phyloP scores from a whole-genome alignment of 1,284 basidiomycete species.

The Hymenochaete sp. region DNA sequence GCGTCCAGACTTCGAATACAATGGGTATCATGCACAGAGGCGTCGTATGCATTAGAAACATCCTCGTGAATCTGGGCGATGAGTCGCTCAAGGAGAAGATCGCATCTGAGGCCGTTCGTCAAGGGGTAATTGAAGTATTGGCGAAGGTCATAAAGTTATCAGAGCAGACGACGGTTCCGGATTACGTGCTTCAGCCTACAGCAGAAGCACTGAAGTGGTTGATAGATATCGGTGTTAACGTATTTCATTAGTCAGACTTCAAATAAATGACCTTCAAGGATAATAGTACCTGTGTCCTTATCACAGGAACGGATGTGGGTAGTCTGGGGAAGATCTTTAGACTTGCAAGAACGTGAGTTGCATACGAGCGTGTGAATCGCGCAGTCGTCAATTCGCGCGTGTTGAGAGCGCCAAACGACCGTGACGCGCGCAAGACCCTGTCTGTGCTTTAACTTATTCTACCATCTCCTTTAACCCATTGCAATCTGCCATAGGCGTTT shows the following conservation, averaged over 20 bases:
- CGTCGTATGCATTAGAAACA: conserved; percentile 59
- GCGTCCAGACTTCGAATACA: conserved; percentile 32
- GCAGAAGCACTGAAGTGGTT: conserved; percentile 34
- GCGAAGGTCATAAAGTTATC: conserved; percentile 35
- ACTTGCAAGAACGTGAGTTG: no score
- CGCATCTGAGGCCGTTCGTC: conserved; percentile 39
- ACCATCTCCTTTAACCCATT: no score
- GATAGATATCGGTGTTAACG: conserved; percentile 25
- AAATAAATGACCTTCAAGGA: conserved; percentile 15
- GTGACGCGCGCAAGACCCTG: no score
- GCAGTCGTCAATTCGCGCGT: no score
- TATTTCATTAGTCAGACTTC: no score
- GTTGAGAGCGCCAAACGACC: no score
- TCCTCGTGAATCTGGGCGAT: conserved; percentile 43
- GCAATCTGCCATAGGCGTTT: no score
- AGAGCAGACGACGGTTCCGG: conserved; percentile 20
- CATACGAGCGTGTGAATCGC: no score
- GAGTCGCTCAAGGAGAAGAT: conserved; percentile 32
- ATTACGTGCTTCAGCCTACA: conserved; percentile 33
- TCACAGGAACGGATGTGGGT: no score
- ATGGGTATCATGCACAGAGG: conserved; percentile 69
- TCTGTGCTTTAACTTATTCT: no score
- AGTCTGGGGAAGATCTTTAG: no score
- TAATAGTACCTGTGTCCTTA: no score
- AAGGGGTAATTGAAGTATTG: conserved; percentile 41